Evolutionary conservation across 139 green algal genomes (phyloP).

Genomic region (Chlorella sorokiniana): DNA sequence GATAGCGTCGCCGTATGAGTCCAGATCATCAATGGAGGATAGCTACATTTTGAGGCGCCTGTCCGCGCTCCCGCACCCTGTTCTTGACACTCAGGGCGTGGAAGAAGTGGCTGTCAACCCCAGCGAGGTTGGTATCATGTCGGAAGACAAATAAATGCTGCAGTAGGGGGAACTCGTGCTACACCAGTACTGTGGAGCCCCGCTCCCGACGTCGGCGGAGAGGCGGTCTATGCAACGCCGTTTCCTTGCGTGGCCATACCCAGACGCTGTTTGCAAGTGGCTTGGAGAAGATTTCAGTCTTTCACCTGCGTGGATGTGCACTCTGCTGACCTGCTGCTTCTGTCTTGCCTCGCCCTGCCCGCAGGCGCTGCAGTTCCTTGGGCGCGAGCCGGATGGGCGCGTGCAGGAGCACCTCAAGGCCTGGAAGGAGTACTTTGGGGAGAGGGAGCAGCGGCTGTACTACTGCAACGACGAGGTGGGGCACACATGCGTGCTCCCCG

Average conservation of each 20-base stretch:
- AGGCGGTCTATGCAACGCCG: no score
- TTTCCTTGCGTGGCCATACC: no score
- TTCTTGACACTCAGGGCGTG: neutral
- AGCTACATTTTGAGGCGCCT: neutral
- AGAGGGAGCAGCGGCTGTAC: slow-evolving; percentile 19
- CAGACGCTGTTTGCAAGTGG: no score
- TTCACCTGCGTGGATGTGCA: neutral
- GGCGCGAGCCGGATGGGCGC: slow-evolving; percentile 19
- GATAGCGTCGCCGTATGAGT: no score
- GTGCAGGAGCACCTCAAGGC: neutral
- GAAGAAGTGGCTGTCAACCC: slow-evolving; percentile 9
- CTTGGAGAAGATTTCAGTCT: neutral
- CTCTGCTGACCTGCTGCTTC: neutral
- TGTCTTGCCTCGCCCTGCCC: no score
- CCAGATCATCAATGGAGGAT: no score
- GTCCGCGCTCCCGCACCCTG: neutral
- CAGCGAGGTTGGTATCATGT: neutral
- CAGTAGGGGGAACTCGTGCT: no score
- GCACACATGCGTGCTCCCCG: neutral
- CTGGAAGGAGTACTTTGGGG: slow-evolving; percentile 28
- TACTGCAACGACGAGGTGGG: slow-evolving; percentile 17
- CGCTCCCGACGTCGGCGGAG: no score
- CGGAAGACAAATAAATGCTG: no score
- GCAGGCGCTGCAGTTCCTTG: slow-evolving; percentile 29
- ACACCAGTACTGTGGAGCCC: no score